These are phyloP conservation scores for Pichia gijzeniarum DNA, from an alignment of 805 yeast genomes.

Conservation along the genomic window DNA sequence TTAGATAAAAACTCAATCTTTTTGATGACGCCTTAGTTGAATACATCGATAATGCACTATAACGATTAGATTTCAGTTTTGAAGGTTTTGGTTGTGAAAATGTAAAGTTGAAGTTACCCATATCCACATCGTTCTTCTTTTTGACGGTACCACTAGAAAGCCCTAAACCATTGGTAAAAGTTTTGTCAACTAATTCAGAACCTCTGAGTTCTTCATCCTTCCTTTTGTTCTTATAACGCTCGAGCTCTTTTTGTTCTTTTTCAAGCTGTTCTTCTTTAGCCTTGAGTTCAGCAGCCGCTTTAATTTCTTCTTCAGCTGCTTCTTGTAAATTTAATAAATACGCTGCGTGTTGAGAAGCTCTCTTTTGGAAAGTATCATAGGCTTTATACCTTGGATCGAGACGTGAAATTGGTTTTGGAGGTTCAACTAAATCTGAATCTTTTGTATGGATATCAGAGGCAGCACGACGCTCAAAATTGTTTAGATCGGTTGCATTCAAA, in stretches of 20 bases:
- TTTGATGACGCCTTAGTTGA: constrained; percentile 62
- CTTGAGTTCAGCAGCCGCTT: constrained; percentile 11
- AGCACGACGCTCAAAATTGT: constrained; percentile 38
- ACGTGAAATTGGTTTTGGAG: constrained; percentile 50
- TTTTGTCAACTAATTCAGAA: constrained; percentile 7
- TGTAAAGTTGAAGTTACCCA: constrained; percentile 13
- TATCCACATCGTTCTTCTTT: constrained; percentile 22
- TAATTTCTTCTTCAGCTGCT: constrained; percentile 21
- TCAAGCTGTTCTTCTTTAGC: constrained; percentile 10
- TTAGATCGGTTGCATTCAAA: constrained; percentile 41
- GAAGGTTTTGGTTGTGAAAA: constrained; percentile 26
- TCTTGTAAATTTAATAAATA: constrained; percentile 24
- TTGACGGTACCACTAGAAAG: constrained; percentile 15
- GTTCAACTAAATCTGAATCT: constrained; percentile 27
- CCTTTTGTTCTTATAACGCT: constrained; percentile 5
- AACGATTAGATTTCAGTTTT: constrained; percentile 43
- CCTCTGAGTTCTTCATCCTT: constrained; percentile 3
- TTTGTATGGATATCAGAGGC: constrained; percentile 34
- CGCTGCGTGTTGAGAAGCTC: constrained; percentile 38
- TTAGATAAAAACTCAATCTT: constrained; percentile 44
- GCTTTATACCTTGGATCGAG: constrained; percentile 52
- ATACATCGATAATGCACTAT: constrained; percentile 65
- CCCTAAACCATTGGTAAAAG: constrained; percentile 5
- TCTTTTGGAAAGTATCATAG: constrained; percentile 39
- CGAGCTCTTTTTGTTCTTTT: constrained; percentile 11